phyloP scores from a whole-genome alignment of 192 early-diverging fungal species.

The Phycomyces blakesleeanus region DNA sequence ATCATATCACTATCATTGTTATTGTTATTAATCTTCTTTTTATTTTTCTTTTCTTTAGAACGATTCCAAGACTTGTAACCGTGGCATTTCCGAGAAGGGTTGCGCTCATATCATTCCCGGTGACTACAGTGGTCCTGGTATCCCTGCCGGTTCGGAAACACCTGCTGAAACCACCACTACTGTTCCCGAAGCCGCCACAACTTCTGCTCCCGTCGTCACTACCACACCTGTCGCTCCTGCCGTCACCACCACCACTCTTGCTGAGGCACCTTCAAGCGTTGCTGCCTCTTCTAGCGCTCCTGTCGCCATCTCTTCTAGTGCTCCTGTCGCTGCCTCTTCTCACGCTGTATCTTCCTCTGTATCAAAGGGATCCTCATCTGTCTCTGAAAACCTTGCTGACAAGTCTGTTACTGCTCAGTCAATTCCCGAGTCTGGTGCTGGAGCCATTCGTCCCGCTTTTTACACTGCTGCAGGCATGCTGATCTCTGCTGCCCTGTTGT shows the following conservation, averaged over 20 bases:
- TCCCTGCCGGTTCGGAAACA: background rate
- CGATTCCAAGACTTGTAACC: constrained; percentile 36
- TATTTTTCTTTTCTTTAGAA: constrained; percentile 15
- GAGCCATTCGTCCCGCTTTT: background rate
- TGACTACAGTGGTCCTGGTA: constrained; percentile 38
- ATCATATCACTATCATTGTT: too few species aligned
- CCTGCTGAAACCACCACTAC: background rate
- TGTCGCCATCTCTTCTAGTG: background rate
- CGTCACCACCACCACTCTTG: background rate
- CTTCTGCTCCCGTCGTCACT: background rate
- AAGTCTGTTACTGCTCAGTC: background rate
- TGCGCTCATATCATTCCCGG: constrained; percentile 44
- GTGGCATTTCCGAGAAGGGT: constrained; percentile 41
- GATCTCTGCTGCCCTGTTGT: background rate
- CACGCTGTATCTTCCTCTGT: background rate
- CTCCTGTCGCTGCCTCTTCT: background rate
- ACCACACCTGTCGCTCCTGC: constrained; percentile 1
- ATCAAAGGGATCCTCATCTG: background rate
- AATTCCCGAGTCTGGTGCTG: background rate
- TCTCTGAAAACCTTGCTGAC: background rate
- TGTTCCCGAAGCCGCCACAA: background rate
- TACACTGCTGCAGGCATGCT: background rate
- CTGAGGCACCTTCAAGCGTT: too few species aligned
- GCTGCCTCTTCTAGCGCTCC: background rate
- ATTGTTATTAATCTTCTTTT: background rate